Evolutionary conservation across 371 early-diverging fungal species (phyloP), one percentile per base, ranked within the genome.

Genomic region (Apophysomyces trapeziformis): DNA sequence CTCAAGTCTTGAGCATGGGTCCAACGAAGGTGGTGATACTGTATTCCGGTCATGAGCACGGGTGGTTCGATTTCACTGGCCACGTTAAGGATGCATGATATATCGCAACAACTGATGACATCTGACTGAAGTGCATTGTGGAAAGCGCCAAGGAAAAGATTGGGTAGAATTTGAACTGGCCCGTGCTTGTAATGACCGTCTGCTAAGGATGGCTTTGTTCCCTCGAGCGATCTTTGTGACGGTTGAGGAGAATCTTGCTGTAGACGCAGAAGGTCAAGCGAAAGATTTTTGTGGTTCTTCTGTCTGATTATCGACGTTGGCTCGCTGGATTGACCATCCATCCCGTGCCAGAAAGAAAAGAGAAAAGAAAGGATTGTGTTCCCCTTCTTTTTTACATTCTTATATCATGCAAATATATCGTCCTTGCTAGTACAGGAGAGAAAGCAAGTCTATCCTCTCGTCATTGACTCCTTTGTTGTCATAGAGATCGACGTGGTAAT

Each of bases 71-170:
- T 81, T 67, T 93, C 93, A 39, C 83, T 73, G 0, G 93, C 93
- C 2, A 93, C 93, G 68, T 93, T 93, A 58, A 93, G 66, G 32
- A 93, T 83, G 43, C 76, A 76, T 1, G 77, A 70, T 64, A 92
- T 86, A 0, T 79, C 82, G 56, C 75, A 72, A 6, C 58, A 50
- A 7, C 63, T 50, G 5, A 93, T 71, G 57, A 79, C 67, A 38
- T 59, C 64, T 7, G 59, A 64, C 65, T 77, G 73, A 26, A 67
- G 63, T 5, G 89, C 90, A 63, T 86, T 91, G 57, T 78, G 76
- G 46, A 78, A 84, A 11, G 87, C 87, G n/a, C 93, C 92, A 61
- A 93, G 77, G 68, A 83, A 92, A 16, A 92, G 78, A 47, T 83
- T 80, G 39, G 90, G 89, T 63, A 93, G 75, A 38, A 93, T 88